Percentiles rank a stretch among this genome's conserved stretches.
Evolutionary conservation across 768 basidiomycete genomes (phyloP).

Genomic region (Agrocybe pediades): DNA sequence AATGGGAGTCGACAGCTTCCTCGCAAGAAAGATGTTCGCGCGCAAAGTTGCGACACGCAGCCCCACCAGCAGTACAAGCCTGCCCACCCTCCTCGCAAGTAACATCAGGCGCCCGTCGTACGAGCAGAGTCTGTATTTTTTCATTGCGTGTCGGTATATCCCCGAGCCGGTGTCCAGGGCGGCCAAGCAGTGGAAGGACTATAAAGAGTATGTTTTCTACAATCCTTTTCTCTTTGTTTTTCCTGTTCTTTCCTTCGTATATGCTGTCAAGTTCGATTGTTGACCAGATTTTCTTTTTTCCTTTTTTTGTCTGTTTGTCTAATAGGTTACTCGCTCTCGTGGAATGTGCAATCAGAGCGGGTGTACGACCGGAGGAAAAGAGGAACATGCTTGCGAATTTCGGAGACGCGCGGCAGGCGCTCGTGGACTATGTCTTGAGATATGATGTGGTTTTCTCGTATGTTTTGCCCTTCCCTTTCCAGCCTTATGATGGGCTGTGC

Average conservation of each 20-base stretch:
- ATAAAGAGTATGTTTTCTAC: not conserved
- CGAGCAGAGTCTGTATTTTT: not conserved
- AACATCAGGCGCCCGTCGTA: not conserved
- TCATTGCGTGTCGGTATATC: not conserved
- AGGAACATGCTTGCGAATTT: not conserved
- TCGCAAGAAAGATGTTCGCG: too few species aligned
- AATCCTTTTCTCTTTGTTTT: too few species aligned
- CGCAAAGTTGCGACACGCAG: too few species aligned
- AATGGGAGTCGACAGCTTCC: too few species aligned
- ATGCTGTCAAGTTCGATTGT: not conserved
- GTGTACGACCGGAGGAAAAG: too few species aligned
- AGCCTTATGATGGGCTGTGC: too few species aligned
- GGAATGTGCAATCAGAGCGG: not conserved
- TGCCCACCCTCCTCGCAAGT: not conserved
- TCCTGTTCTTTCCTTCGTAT: too few species aligned
- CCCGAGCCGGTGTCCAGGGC: not conserved
- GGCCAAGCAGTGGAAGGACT: not conserved
- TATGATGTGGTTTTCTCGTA: too few species aligned
- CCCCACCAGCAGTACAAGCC: not conserved
- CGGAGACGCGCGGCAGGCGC: not conserved
- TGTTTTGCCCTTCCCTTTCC: too few species aligned
- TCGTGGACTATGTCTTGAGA: not conserved
- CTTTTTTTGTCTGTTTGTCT: not conserved
- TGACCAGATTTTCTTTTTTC: not conserved
- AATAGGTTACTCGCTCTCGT: not conserved